phyloP scores from a whole-genome alignment of 148 eudicot species.

The Persicaria tinctoria region DNA sequence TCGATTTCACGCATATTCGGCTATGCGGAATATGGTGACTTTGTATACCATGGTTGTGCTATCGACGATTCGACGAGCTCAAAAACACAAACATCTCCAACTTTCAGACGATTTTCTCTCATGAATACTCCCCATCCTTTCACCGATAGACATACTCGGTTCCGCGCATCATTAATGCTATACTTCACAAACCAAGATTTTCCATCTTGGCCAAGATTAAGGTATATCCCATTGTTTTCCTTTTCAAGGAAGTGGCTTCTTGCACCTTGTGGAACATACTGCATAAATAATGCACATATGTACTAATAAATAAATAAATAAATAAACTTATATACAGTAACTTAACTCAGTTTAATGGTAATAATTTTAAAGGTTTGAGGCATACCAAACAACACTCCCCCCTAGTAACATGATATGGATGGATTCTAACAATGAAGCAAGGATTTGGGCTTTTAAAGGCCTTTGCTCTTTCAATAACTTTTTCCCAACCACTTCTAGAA shows the following conservation, averaged over 20 bases:
- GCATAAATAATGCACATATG: background rate
- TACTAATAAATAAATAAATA: background rate
- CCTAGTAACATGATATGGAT: no score
- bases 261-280: background rate
- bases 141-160: background rate
- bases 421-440: no score
- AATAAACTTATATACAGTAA: no score
- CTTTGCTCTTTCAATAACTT: no score
- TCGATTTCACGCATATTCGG: no score
- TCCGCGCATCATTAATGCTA: background rate
- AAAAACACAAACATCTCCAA: background rate
- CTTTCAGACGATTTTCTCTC: background rate
- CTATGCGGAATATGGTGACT: background rate
- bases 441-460: no score
- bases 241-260: background rate
- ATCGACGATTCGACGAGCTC: background rate
- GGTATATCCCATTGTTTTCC: background rate
- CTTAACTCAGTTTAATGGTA: no score
- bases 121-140: background rate
- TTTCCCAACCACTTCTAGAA: no score
- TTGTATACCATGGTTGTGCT: background rate
- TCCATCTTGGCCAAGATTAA: background rate
- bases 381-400: no score
- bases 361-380: no score
- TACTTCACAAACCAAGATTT: background rate